These are phyloP conservation scores for Fusarium buxicola DNA, from an alignment of 2,329 filamentous ascomycete genomes.

Conservation along the genomic window DNA sequence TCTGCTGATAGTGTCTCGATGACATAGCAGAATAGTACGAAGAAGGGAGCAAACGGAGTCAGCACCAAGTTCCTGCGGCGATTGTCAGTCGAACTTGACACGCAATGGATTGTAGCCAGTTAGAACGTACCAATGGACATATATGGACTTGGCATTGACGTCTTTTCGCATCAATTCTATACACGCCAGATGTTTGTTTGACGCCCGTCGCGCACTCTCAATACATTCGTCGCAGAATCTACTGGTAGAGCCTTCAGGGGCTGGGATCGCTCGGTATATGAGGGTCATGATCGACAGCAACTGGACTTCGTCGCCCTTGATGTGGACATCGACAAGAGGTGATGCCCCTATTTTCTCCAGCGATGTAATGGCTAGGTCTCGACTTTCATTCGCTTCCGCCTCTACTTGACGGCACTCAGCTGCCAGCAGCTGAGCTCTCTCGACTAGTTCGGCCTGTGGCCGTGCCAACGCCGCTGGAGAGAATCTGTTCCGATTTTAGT, in stretches of 20 bases:
- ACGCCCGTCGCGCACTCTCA: constrained; percentile 61
- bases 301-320: constrained; percentile 61
- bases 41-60: constrained; percentile 69
- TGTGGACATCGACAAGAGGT: constrained; percentile 56
- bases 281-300: constrained; percentile 62
- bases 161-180: constrained; percentile 57
- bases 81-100: constrained; percentile 17
- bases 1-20: constrained; percentile 64
- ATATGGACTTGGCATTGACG: constrained; percentile 57
- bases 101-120: background rate
- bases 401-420: constrained; percentile 53
- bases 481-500: constrained; percentile 55
- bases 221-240: constrained; percentile 63
- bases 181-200: constrained; percentile 58
- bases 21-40: constrained; percentile 68
- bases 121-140: constrained; percentile 62
- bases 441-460: constrained; percentile 54
- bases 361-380: constrained; percentile 52
- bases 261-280: constrained; percentile 64
- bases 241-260: constrained; percentile 54
- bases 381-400: constrained; percentile 50
- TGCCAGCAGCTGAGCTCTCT: constrained; percentile 54
- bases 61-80: constrained; percentile 63
- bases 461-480: constrained; percentile 59
- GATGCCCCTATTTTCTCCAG: constrained; percentile 55